Evolutionary conservation across 2,329 filamentous ascomycete species (phyloP).

Genomic region (Zalaria obscura): DNA sequence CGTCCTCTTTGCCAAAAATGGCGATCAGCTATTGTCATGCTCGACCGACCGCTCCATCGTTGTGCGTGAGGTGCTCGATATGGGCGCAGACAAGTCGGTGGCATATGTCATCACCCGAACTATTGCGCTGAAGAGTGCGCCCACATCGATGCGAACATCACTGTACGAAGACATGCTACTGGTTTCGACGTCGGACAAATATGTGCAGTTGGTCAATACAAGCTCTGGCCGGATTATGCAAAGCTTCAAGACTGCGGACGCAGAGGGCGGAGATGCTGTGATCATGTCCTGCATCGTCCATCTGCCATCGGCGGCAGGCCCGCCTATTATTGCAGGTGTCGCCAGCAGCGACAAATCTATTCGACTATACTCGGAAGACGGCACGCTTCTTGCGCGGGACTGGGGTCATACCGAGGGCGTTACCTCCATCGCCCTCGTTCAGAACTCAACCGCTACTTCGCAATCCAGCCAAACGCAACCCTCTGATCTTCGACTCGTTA

Average conservation of each 20-base stretch:
- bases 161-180: conserved; percentile 43
- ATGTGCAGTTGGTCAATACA: conserved; percentile 38
- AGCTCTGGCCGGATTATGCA: conserved; percentile 53
- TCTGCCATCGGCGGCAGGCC: conserved; percentile 38
- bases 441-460: conserved; percentile 3
- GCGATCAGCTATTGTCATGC: conserved; percentile 58
- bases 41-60: conserved; percentile 81
- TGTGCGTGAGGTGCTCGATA: conserved; percentile 61
- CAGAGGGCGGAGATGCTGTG: conserved; percentile 66
- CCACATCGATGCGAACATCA: conserved; percentile 66
- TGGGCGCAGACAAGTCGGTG: conserved; percentile 43
- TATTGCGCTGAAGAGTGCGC: conserved; percentile 73
- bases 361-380: conserved; percentile 72
- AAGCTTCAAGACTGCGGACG: conserved; percentile 73
- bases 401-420: conserved; percentile 94
- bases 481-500: conserved; percentile 34
- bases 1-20: conserved; percentile 60
- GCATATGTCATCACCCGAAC: conserved; percentile 63
- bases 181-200: conserved; percentile 48
- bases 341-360: conserved; percentile 95
- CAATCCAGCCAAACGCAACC: conserved; percentile 9
- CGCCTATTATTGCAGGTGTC: conserved; percentile 66
- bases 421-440: conserved; percentile 57
- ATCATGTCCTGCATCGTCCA: conserved; percentile 65
- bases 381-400: conserved; percentile 68